Percentiles rank a stretch among this genome's conserved stretches.
phyloP scores from a whole-genome alignment of 192 early-diverging fungal genomes.

The Podila verticillata region DNA sequence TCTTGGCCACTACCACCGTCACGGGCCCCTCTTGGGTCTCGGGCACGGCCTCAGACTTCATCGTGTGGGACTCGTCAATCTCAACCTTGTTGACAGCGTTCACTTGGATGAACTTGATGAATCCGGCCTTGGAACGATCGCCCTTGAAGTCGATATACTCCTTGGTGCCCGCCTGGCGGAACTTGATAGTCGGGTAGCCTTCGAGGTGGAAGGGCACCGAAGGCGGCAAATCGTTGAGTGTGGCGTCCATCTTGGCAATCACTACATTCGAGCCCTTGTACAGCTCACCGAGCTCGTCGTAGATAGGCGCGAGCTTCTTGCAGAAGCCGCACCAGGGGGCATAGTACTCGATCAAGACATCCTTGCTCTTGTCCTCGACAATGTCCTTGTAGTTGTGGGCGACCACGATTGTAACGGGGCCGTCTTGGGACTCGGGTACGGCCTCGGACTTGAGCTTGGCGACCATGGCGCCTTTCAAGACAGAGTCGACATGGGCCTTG shows the following conservation, averaged over 20 bases:
- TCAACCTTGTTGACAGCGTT: conserved; percentile 66
- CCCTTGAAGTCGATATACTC: conserved; percentile 82
- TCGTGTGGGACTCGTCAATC: conserved; percentile 73
- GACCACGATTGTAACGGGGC: conserved; percentile 86
- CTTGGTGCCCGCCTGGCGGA: conserved; percentile 82
- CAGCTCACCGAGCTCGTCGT: conserved; percentile 78
- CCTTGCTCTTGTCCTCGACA: conserved; percentile 71
- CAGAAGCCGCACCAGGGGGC: conserved; percentile 52
- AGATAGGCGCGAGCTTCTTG: conserved; percentile 71
- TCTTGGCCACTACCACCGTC: conserved; percentile 83
- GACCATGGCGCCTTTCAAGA: conserved; percentile 54
- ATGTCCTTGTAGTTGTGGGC: conserved; percentile 80
- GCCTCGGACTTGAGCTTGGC: conserved; percentile 69
- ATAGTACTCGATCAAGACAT: conserved; percentile 76
- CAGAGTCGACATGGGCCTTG: conserved; percentile 50
- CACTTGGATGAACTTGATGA: conserved; percentile 79
- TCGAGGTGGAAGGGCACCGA: conserved; percentile 68
- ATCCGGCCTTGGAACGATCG: conserved; percentile 76
- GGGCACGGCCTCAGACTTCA: conserved; percentile 76
- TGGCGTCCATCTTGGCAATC: conserved; percentile 94
- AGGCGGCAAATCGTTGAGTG: conserved; percentile 87
- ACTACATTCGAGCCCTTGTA: conserved; percentile 50
- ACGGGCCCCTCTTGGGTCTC: conserved; percentile 83
- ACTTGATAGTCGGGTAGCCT: conserved; percentile 93
- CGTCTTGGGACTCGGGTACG: conserved; percentile 82